A percentile compares a stretch with the other conserved stretches of the same genome.
Conservation (phyloP, 805 yeast species). For the Danielozyma ontarioensis region DNA sequence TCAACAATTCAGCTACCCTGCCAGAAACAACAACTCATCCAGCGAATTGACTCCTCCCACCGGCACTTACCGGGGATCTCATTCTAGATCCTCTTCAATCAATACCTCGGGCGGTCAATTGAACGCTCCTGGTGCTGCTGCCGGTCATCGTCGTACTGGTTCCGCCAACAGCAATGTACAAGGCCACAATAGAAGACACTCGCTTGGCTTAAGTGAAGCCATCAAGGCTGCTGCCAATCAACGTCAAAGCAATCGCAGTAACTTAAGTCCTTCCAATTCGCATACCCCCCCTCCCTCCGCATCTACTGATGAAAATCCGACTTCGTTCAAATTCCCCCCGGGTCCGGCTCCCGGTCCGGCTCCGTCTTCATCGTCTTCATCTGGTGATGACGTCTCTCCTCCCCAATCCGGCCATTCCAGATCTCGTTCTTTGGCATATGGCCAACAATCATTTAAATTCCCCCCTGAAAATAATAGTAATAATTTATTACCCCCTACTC, state of each 20-base stretch:
- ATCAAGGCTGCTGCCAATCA: conserved; percentile 95
- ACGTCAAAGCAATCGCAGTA: conserved; percentile 40
- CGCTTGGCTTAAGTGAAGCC: conserved; percentile 87
- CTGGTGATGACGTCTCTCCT: background rate
- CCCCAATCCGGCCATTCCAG: conserved; percentile 6
- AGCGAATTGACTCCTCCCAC: conserved; percentile 16
- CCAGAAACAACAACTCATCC: conserved; percentile 7
- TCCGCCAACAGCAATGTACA: conserved; percentile 26
- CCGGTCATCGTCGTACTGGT: conserved; percentile 33
- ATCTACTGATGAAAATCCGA: conserved; percentile 14
- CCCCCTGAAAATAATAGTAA: conserved; percentile 36
- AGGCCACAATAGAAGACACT: conserved; percentile 90
- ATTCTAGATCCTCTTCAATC: conserved; percentile 30
- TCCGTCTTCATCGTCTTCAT: background rate
- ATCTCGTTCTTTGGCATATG: conserved; percentile 37
- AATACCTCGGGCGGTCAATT: no score
- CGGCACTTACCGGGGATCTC: conserved; percentile 9
- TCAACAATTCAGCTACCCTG: conserved; percentile 22
- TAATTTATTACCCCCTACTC: conserved; percentile 49
- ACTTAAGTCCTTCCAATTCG: conserved; percentile 25
- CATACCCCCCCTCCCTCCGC: conserved; percentile 16
- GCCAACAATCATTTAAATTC: conserved; percentile 53
- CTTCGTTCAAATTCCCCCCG: conserved; percentile 48
- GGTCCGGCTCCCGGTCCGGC: background rate
- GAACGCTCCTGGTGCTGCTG: conserved; percentile 6